Evolutionary conservation across 345 rosid genomes (phyloP), one percentile per base, ranked within the genome.

Genomic region (Lepidium sativum): DNA sequence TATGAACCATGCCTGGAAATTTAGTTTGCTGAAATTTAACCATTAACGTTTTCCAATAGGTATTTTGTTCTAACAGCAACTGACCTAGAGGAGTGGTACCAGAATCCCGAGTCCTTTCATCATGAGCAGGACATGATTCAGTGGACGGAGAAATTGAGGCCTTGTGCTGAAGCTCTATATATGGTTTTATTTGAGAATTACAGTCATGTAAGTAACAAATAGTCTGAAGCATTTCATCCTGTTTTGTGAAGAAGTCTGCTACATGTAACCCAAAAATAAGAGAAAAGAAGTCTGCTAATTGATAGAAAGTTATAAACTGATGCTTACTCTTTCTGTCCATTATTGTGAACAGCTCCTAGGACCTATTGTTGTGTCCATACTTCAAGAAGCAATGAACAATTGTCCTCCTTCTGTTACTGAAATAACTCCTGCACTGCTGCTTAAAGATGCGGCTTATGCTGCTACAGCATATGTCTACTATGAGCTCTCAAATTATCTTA

Each of bases 51-150:
- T n/a, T n/a, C n/a, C n/a, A n/a, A n/a, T n/a, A n/a, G n/a, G n/a
- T n/a, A n/a, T n/a, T n/a, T n/a, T n/a, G n/a, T 94, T 77, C 87
- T 94, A 55, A 81, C 87, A 43, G 73, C 85, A 43, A 79, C 72
- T 80, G 97, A 94, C 84, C 75, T 94, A 78, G 97, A 88, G 78
- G 96, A 84, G 63, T 90, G 86, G 96, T 83, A 84, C 80, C 90
- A 81, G 67, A 88, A 82, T 73, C 89, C 99, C 16, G 97, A 94
- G 83, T 84, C 92, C 55, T 94, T 94, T 77, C 97, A 90, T 76
- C 98, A 92, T 78, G 91, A 89, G 82, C 98, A 92, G 75, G 97
- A 92, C 78, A 86, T 92, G 96, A 63, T 94, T 80, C 95, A 94
- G 69, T 94, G 99, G 99, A 83, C 95, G 59, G 97, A 94, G 75